Base-by-base conservation (phyloP, 768 basidiomycete species). In the Psilocybe azurescens region DNA sequence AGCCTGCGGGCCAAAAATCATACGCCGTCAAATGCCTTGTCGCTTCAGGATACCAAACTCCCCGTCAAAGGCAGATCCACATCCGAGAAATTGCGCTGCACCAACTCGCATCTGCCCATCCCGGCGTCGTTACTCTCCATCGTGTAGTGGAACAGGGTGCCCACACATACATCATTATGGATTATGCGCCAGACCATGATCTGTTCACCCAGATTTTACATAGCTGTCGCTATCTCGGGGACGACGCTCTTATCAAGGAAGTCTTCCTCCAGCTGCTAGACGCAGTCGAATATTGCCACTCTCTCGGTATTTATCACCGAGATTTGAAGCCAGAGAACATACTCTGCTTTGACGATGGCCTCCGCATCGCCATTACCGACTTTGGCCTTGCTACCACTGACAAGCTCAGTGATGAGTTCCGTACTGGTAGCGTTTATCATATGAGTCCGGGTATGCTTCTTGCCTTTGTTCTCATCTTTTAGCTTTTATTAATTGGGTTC, bases 281-380 rank as follows among this genome's bases (percentile, higher is more conserved):
- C 69, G 93, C 97, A 41, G 93, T 99, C 70, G 91, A 95, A 71
- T 94, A 96, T 77, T 95, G 94, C 76, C 97, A 99, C 77, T 85
- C 87, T 46, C 84, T 94, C 57, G 94, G 94, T 64, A 96, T 99
- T 71, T 97, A 94, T 80, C 97, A 99, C 75, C 93, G 97, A 60
- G 97, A 99, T 74, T 81, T 99, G 72, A 99, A 99, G 81, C 97
- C 97, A 14, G 97, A 99, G 81, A 97, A 94, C 75, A 89, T 97
- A 64, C 83, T 98, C 62, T 96, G 94, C 78, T 91, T 89, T 80
- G 83, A 90, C 75, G 81, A 86, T 71, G 95, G 95, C 63, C 83
- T 87, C 64, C 84, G 87, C 63, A 87, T 98, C 65, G 89, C 93
- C 65, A 87, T 99, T 72, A 96, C 95, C 49, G 97, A 99, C 78